phyloP scores from a whole-genome alignment of 1,284 basidiomycete genomes.

The Moesziomyces parantarcticus region DNA sequence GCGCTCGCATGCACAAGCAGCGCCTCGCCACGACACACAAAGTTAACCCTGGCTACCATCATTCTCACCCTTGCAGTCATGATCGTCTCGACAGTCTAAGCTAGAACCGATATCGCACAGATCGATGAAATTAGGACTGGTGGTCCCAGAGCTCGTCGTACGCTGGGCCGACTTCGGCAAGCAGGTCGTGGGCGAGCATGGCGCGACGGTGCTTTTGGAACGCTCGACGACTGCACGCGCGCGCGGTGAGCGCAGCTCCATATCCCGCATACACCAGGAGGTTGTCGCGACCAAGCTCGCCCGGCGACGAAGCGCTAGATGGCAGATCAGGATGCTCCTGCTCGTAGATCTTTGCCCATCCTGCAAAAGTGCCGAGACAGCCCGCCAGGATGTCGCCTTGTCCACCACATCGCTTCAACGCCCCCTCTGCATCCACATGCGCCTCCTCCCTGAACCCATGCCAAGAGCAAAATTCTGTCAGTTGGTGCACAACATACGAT shows the following conservation, averaged over 20 bases:
- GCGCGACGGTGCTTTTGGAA: slow-evolving; percentile 81
- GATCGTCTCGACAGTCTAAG: too few species aligned
- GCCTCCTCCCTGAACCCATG: slow-evolving; percentile 72
- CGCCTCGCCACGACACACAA: too few species aligned
- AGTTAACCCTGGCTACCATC: too few species aligned
- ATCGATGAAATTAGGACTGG: too few species aligned
- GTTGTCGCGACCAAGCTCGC: slow-evolving; percentile 68
- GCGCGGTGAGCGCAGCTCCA: slow-evolving; percentile 88
- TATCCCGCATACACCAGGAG: slow-evolving; percentile 86
- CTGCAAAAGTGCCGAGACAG: slow-evolving; percentile 84
- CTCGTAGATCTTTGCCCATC: slow-evolving; percentile 91
- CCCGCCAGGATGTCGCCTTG: slow-evolving; percentile 95
- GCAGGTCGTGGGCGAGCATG: slow-evolving; percentile 89
- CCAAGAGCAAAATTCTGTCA: slow-evolving; percentile 44
- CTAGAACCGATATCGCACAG: too few species aligned
- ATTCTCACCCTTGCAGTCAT: too few species aligned
- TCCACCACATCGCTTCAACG: slow-evolving; percentile 90
- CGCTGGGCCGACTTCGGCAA: slow-evolving; percentile 67
- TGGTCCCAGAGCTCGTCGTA: slow-evolving; percentile 60
- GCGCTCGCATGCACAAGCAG: too few species aligned
- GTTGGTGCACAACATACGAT: not conserved
- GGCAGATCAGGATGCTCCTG: slow-evolving; percentile 48
- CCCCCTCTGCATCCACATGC: slow-evolving; percentile 78
- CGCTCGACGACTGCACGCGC: slow-evolving; percentile 80
- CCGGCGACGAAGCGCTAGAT: not conserved